A percentile compares a stretch with the other conserved stretches of the same genome.
Evolutionary conservation across 768 basidiomycete species (phyloP).

Genomic region (Pholiota microspora): DNA sequence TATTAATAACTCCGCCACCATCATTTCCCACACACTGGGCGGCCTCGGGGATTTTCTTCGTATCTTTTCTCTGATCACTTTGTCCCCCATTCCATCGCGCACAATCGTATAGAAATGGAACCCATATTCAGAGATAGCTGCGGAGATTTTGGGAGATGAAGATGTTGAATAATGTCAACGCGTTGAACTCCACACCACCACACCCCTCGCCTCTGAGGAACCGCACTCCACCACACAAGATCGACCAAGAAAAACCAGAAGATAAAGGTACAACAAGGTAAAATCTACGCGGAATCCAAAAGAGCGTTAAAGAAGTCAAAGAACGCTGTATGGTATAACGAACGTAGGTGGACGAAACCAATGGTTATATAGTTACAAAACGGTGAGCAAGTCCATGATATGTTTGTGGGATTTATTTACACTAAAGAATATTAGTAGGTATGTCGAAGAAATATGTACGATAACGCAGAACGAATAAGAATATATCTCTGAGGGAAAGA

Average conservation of each 20-base stretch:
- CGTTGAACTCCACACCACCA: too few relatives aligned
- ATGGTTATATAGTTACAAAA: background rate
- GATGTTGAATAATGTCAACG: background rate
- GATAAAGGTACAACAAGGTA: background rate
- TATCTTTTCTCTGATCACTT: too few relatives aligned
- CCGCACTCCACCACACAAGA: background rate
- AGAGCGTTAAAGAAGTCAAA: background rate
- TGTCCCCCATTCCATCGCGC: too few relatives aligned
- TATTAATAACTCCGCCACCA: too few relatives aligned
- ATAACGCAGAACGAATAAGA: background rate
- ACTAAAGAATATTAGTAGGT: background rate
- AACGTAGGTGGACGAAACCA: background rate
- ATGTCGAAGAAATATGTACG: background rate
- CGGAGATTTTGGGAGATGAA: too few relatives aligned
- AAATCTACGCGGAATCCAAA: background rate
- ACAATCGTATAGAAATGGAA: too few relatives aligned
- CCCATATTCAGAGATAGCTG: too few relatives aligned
- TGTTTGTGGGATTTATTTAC: slow-evolving; percentile 3
- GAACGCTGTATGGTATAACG: background rate
- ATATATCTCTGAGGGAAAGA: background rate
- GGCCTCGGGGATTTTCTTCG: too few relatives aligned
- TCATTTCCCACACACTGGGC: too few relatives aligned
- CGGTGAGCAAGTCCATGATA: slow-evolving; percentile 1
- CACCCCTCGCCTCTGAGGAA: background rate
- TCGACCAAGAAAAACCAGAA: background rate